A percentile compares a stretch with the other conserved stretches of the same genome.
Evolutionary conservation across 371 early-diverging fungal genomes (phyloP).

Genomic region (Dichotomocladium elegans): DNA sequence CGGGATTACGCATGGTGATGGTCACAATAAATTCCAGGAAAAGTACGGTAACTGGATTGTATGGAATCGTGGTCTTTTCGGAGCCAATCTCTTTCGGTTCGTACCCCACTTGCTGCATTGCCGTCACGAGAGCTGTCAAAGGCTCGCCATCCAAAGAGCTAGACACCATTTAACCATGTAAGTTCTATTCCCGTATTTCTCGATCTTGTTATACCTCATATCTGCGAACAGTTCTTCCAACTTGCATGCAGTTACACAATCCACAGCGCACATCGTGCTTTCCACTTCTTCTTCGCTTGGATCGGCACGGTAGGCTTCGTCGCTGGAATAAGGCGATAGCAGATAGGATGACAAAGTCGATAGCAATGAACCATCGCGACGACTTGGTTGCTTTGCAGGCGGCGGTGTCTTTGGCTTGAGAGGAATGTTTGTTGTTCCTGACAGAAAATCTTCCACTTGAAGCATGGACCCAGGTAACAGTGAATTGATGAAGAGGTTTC

Average conservation of each 20-base stretch:
- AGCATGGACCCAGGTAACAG: conserved; percentile 60
- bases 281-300: conserved; percentile 76
- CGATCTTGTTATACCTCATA: conserved; percentile 42
- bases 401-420: conserved; percentile 55
- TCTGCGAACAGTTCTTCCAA: conserved; percentile 73
- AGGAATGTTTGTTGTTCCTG: conserved; percentile 67
- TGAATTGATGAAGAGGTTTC: conserved; percentile 80
- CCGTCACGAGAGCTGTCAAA: conserved; percentile 51
- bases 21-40: conserved; percentile 75
- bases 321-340: conserved; percentile 62
- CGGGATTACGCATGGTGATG: conserved; percentile 71
- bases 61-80: conserved; percentile 42
- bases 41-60: conserved; percentile 68
- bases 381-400: conserved; percentile 44
- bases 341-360: conserved; percentile 79
- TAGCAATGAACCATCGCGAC: conserved; percentile 67
- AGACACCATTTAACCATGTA: not conserved
- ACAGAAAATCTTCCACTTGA: conserved; percentile 72
- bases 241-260: conserved; percentile 70
- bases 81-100: conserved; percentile 30
- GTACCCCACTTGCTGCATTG: conserved; percentile 47
- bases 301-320: conserved; percentile 55
- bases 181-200: not conserved
- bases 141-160: conserved; percentile 67
- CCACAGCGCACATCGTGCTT: conserved; percentile 63